Evolutionary conservation across 495 filamentous ascomycete genomes (phyloP).

Genomic region (Aspergillus wentii): DNA sequence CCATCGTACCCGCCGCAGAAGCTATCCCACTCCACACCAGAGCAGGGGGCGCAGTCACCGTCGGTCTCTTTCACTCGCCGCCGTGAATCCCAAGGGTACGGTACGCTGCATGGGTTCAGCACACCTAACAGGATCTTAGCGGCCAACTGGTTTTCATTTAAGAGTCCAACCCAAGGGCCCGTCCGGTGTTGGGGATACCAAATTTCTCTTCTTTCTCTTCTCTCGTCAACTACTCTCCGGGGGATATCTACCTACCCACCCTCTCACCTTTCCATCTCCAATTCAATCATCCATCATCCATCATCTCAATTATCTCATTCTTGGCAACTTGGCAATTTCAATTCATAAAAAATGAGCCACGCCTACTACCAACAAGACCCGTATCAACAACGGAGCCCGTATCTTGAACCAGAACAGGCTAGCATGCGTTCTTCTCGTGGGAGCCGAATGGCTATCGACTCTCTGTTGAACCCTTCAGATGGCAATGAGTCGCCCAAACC

Average conservation of each 20-base stretch:
- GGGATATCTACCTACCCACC: no score
- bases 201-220: slow-evolving; percentile 2
- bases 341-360: no score
- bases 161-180: slow-evolving; percentile 17
- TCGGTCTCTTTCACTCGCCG: slow-evolving; percentile 14
- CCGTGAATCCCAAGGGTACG: slow-evolving; percentile 16
- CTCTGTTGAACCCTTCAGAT: slow-evolving; percentile 28
- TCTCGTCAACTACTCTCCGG: neutral
- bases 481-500: slow-evolving; percentile 11
- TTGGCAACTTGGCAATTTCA: neutral
- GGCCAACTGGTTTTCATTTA: slow-evolving; percentile 8
- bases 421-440: slow-evolving; percentile 21
- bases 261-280: no score
- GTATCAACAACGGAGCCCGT: slow-evolving; percentile 1
- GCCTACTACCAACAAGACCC: no score
- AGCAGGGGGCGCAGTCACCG: slow-evolving; percentile 18
- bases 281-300: no score
- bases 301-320: neutral
- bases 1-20: slow-evolving; percentile 15
- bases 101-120: slow-evolving; percentile 22
- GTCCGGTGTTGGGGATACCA: slow-evolving; percentile 15
- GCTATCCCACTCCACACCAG: slow-evolving; percentile 4
- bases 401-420: no score
- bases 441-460: slow-evolving; percentile 38
- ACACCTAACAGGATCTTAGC: slow-evolving; percentile 17